Evolutionary conservation across 2,329 filamentous ascomycete species (phyloP).

Genomic region (Xylaria sp.): DNA sequence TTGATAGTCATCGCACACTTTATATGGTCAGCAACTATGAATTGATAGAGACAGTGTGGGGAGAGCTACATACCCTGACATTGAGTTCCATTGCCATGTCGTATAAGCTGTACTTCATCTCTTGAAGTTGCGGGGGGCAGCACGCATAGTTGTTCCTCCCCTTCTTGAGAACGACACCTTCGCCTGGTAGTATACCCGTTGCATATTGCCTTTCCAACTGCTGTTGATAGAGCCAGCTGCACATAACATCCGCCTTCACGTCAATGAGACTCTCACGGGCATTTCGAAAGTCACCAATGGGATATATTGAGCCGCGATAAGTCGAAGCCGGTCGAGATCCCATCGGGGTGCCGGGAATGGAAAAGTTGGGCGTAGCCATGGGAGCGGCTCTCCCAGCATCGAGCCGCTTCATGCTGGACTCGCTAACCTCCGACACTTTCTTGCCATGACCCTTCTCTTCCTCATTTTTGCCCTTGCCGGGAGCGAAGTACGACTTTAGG

Average conservation of each 20-base stretch:
- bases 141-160: slow-evolving; percentile 52
- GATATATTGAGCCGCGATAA: slow-evolving; percentile 49
- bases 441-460: slow-evolving; percentile 35
- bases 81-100: slow-evolving; percentile 53
- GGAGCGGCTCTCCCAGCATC: slow-evolving; percentile 25
- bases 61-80: slow-evolving; percentile 48
- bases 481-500: slow-evolving; percentile 50
- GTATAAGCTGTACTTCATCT: slow-evolving; percentile 50
- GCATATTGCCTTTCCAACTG: slow-evolving; percentile 62
- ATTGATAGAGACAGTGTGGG: not conserved
- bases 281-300: slow-evolving; percentile 55
- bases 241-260: slow-evolving; percentile 70
- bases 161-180: slow-evolving; percentile 55
- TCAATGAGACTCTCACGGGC: slow-evolving; percentile 58
- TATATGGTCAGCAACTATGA: slow-evolving; percentile 29
- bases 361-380: slow-evolving; percentile 31
- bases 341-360: slow-evolving; percentile 38
- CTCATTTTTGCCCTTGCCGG: slow-evolving; percentile 43
- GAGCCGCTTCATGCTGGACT: slow-evolving; percentile 32
- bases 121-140: slow-evolving; percentile 52
- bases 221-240: slow-evolving; percentile 70
- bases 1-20: slow-evolving; percentile 75
- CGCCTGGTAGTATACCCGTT: slow-evolving; percentile 51
- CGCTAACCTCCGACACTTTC: slow-evolving; percentile 37
- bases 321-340: slow-evolving; percentile 40